Evolutionary conservation across 2,329 filamentous ascomycete species (phyloP), one percentile per base, ranked within the genome.

Genomic region (Colletotrichum musicola): DNA sequence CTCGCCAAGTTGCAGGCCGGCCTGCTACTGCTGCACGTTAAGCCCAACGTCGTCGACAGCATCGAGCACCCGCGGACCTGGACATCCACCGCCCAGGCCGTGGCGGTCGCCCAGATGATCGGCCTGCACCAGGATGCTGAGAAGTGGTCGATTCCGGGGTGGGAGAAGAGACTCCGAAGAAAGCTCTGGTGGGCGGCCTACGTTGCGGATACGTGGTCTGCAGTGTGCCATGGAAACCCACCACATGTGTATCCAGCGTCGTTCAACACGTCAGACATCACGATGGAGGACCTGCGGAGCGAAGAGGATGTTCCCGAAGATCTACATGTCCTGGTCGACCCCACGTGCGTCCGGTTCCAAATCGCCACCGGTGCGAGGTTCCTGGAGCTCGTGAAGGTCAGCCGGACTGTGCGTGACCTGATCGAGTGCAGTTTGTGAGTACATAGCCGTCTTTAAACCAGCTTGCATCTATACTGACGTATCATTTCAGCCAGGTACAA

Each of bases 151-250:
- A 76, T 85, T 44, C 76, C 79, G 1, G 58, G 71, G 0, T 82
- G 81, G 75, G 83, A 85, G 71, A 82, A 82, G 74, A 77, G 74
- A 27, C 49, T 84, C 22, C 77, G 82, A 6, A 81, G 75, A 68
- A 83, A 82, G 71, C 71, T 85, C 4, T 85, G 82, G 82, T 85
- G 83, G 83, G 81, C 80, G 0, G 77, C 78, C 0, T 83, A 80
- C 51, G 71, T 79, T 4, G 76, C 79, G 0, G 83, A 85, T 62
- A 78, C 78, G 30, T 85, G 83, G 83, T 80, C 82, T 1, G 77
- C 82, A 1, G 76, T 84, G 30, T 81, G 80, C 44, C 82, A 85
- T 64, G 83, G 83, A 0, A 84, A 84, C 55, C 82, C 83, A 4
- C 81, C 82, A 2, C 82, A 84, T 69, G 81, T 85, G 27, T 77